These are phyloP conservation scores for Aspergillus sp. DNA, from an alignment of 2,329 filamentous ascomycete species.

Conservation along the genomic window DNA sequence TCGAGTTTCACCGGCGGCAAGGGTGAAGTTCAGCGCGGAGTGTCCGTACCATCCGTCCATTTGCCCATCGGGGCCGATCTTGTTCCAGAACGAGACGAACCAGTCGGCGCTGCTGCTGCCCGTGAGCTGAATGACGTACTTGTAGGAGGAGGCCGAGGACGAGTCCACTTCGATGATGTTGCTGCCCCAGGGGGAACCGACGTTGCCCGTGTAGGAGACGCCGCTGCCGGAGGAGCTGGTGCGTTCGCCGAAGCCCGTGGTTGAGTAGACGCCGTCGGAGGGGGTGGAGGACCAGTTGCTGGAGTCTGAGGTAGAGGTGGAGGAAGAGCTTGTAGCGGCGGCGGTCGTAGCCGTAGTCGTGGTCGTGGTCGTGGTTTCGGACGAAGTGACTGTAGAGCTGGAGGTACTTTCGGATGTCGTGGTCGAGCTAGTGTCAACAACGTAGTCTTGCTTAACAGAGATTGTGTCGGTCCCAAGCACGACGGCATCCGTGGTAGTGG, in stretches of 20 bases:
- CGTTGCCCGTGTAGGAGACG: constrained; percentile 39
- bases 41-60: constrained; percentile 44
- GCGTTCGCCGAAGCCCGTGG: constrained; percentile 28
- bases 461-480: background rate
- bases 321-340: background rate
- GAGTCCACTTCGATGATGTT: constrained; percentile 44
- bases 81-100: constrained; percentile 47
- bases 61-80: constrained; percentile 39
- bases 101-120: constrained; percentile 36
- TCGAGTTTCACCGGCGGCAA: constrained; percentile 35
- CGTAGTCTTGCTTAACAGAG: background rate
- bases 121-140: constrained; percentile 41
- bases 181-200: constrained; percentile 44
- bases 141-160: constrained; percentile 35
- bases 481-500: background rate
- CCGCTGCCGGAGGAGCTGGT: constrained; percentile 21
- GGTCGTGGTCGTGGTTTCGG: constrained; percentile 2
- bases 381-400: constrained; percentile 3
- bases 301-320: constrained; percentile 7
- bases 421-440: background rate
- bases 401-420: background rate
- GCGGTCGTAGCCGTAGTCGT: background rate
- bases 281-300: constrained; percentile 30
- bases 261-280: constrained; percentile 24
- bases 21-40: constrained; percentile 37